Evolutionary conservation across 2,329 filamentous ascomycete genomes (phyloP).

Genomic region (Rhynchosporium agropyri): DNA sequence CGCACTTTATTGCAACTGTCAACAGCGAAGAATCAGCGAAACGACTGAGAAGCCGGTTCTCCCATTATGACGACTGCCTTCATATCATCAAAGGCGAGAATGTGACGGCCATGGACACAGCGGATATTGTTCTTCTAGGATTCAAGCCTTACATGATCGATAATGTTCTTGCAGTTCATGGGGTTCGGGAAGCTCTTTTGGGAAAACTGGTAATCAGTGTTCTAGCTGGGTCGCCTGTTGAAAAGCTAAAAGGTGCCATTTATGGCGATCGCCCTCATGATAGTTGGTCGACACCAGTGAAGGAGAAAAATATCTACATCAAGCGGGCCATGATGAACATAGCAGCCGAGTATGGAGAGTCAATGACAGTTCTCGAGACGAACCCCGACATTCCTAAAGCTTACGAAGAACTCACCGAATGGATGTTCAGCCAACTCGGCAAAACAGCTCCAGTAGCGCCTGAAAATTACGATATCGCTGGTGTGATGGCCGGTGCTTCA

Average conservation of each 20-base stretch:
- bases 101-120: conserved; percentile 64
- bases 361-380: conserved; percentile 72
- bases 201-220: conserved; percentile 86
- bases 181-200: conserved; percentile 71
- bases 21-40: conserved; percentile 45
- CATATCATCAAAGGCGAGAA: conserved; percentile 57
- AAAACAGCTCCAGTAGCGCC: conserved; percentile 69
- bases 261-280: neutral
- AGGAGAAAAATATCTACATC: conserved; percentile 53
- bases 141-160: conserved; percentile 81
- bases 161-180: conserved; percentile 65
- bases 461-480: conserved; percentile 70
- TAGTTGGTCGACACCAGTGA: neutral
- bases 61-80: conserved; percentile 33
- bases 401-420: conserved; percentile 65
- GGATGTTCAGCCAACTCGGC: conserved; percentile 77
- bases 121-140: conserved; percentile 75
- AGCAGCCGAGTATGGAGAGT: conserved; percentile 75
- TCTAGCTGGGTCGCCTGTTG: conserved; percentile 72
- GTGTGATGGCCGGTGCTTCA: conserved; percentile 73
- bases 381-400: conserved; percentile 56
- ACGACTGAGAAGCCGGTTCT: conserved; percentile 42
- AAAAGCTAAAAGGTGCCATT: conserved; percentile 66
- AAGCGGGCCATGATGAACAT: conserved; percentile 86
- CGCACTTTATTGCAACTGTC: conserved; percentile 48